Base-by-base conservation (phyloP, 305 asterid species). In the Caryopteris hybrid region DNA sequence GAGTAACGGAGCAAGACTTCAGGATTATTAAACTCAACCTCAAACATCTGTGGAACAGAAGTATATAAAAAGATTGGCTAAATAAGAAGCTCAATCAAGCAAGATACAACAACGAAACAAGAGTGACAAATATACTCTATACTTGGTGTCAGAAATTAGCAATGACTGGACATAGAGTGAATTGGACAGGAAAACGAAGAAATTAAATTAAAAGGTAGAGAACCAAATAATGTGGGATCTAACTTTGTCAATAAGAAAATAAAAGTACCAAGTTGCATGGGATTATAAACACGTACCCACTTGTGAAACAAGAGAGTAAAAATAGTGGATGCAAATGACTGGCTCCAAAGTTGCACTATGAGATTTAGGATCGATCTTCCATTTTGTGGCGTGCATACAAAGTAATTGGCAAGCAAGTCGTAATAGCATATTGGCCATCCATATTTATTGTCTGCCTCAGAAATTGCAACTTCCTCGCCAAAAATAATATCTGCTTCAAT, bases 301-400 rank as follows among this genome's bases (percentile, higher is more conserved):
- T 89, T 87, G 76, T 92, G 90, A 77, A 92, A 92, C 84, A 92
- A 80, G 48, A 89, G 87, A 55, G 92, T 55, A 69, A 89, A 92
- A 21, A 85, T 89, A 73, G 82, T 86, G 17, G 98, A 81, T 3
- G 95, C 92, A 78, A 84, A 87, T 50, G 89, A 81, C 80, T 87
- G 96, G 92, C 96, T 89, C 98, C 98, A 92, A 18, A 89, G 85
- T 79, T 80, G 96, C 66, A 89, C 91, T 68, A 92, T 81, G 73
- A 89, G 83, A 77, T 89, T 95, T 70, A 89, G 88, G 70, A 89
- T 83, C 47, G 85, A 71, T 73, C 78, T 78, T 52, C 90, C 96
- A 70, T 77, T 80, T 65, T 86, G 75, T 43, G 89, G 91, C 61
- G 42, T 67, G 61, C 70, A 50, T 31, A 86, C 82, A 69, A 92